Evolutionary conservation across 192 early-diverging fungal genomes (phyloP).

Genomic region (Rhizophagus clarus): DNA sequence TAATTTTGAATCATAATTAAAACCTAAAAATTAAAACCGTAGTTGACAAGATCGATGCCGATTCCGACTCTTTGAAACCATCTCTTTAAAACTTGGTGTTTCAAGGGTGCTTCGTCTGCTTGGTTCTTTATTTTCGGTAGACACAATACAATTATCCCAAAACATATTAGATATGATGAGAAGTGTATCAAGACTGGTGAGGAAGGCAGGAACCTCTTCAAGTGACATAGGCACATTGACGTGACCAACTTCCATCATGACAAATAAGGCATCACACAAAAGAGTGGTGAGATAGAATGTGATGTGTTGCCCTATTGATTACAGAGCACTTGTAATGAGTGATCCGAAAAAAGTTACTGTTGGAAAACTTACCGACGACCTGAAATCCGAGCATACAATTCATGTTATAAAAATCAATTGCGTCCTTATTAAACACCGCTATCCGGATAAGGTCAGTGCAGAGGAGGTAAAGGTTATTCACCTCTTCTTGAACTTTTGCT

Average conservation of each 20-base stretch:
- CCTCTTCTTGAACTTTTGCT: constrained; percentile 32
- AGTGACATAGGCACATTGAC: constrained; percentile 23
- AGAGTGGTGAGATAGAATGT: constrained; percentile 25
- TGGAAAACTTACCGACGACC: constrained; percentile 12
- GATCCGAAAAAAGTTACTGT: constrained; percentile 14
- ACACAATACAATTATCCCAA: constrained; percentile 21
- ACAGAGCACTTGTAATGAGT: neutral
- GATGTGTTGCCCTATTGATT: neutral
- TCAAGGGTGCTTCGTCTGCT: constrained; percentile 7
- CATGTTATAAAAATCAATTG: constrained; percentile 14
- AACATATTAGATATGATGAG: constrained; percentile 14
- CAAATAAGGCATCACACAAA: neutral
- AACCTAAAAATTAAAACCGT: constrained; percentile 18
- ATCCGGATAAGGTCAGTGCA: too few species aligned
- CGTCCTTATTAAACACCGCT: too few species aligned
- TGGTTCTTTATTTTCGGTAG: constrained; percentile 17
- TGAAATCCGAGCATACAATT: constrained; percentile 24
- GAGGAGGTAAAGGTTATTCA: neutral
- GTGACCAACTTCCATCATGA: constrained; percentile 2
- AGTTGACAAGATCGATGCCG: constrained; percentile 19
- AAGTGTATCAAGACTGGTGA: constrained; percentile 22
- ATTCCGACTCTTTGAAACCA: constrained; percentile 14
- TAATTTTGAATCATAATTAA: too few species aligned
- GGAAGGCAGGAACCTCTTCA: constrained; percentile 5
- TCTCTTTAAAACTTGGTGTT: constrained; percentile 15